These are phyloP conservation scores for Coelastrella sp. DNA, from an alignment of 139 green algal species.

Conservation along the genomic window DNA sequence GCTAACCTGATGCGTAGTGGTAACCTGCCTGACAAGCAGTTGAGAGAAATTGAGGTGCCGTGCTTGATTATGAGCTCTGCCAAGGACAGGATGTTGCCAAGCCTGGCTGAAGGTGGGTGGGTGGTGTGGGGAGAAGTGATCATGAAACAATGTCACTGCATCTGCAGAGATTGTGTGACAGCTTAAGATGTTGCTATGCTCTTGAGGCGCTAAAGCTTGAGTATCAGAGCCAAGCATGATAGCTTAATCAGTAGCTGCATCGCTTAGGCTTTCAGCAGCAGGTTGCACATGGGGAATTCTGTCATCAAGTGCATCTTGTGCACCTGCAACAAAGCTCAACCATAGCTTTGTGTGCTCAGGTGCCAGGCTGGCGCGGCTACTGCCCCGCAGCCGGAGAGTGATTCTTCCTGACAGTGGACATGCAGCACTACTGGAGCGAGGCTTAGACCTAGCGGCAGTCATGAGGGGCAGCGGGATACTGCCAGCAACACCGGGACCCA, in stretches of 20 bases:
- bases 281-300: too few species aligned
- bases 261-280: too few species aligned
- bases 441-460: conserved; percentile 50
- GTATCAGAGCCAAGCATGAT: too few species aligned
- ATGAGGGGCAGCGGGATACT: conserved; percentile 45
- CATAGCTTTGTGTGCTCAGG: conserved; percentile 40
- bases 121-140: background rate
- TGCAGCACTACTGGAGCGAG: conserved; percentile 72
- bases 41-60: conserved; percentile 50
- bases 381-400: conserved; percentile 58
- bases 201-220: too few species aligned
- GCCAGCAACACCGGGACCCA: background rate
- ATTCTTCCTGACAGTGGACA: conserved; percentile 78
- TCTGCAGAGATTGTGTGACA: too few species aligned
- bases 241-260: too few species aligned
- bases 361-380: conserved; percentile 60
- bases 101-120: conserved; percentile 60
- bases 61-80: conserved; percentile 63
- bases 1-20: conserved; percentile 66
- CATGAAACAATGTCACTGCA: background rate
- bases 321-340: background rate
- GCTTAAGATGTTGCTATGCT: too few species aligned
- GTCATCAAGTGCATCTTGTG: too few species aligned
- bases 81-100: conserved; percentile 72
- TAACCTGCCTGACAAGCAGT: conserved; percentile 52